These are phyloP conservation scores for Coleophoma crateriformis DNA, from an alignment of 2,329 filamentous ascomycete species.

Conservation along the genomic window DNA sequence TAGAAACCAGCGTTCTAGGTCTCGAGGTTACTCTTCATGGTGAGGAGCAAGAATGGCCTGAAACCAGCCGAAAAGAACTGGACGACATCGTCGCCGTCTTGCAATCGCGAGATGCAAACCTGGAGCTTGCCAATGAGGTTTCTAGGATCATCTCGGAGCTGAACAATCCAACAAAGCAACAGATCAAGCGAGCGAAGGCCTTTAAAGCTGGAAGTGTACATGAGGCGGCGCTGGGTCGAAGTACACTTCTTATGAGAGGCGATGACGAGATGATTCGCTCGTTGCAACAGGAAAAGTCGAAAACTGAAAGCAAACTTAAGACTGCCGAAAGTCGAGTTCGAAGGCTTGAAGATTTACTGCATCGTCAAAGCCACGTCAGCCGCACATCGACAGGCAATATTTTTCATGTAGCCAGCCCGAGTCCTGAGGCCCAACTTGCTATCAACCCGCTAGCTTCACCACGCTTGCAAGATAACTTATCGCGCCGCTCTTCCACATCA, in stretches of 20 bases:
- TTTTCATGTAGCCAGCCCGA: slow-evolving; percentile 43
- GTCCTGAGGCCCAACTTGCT: slow-evolving; percentile 43
- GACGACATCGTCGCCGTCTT: slow-evolving; percentile 66
- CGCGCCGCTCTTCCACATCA: slow-evolving; percentile 53
- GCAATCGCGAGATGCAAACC: slow-evolving; percentile 58
- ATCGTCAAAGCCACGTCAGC: slow-evolving; percentile 66
- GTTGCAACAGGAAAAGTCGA: slow-evolving; percentile 78
- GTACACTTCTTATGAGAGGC: slow-evolving; percentile 78
- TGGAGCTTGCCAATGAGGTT: slow-evolving; percentile 64
- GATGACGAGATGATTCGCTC: slow-evolving; percentile 75
- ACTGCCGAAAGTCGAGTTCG: slow-evolving; percentile 87
- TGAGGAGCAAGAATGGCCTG: slow-evolving; percentile 76
- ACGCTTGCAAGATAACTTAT: slow-evolving; percentile 35
- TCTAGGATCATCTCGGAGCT: slow-evolving; percentile 73
- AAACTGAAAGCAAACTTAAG: slow-evolving; percentile 67
- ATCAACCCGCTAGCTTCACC: slow-evolving; percentile 27
- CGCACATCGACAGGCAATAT: slow-evolving; percentile 48
- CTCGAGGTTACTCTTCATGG: slow-evolving; percentile 83
- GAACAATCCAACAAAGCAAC: slow-evolving; percentile 76
- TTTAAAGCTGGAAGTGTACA: slow-evolving; percentile 97
- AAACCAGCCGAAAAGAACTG: slow-evolving; percentile 69
- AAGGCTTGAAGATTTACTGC: slow-evolving; percentile 85
- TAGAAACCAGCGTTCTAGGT: slow-evolving; percentile 65
- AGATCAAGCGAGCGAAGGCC: slow-evolving; percentile 79
- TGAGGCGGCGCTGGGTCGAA: slow-evolving; percentile 81